Evolutionary conservation across 106 monocot genomes (phyloP), one percentile per base, ranked within the genome.

Genomic region (Triglochin maritima): DNA sequence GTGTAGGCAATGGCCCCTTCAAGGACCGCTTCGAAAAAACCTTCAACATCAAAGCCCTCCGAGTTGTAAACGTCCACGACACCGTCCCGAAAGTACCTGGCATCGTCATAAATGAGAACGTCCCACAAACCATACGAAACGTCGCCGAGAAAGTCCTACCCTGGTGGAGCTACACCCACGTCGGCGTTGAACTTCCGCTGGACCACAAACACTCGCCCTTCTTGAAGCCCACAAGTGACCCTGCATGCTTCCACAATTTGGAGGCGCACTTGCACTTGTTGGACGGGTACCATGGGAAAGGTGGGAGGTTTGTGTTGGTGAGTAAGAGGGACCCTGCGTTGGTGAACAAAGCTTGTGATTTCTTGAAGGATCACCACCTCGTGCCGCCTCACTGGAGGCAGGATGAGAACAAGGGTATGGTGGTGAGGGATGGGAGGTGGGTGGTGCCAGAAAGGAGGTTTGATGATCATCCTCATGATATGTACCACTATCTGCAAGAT

Each of bases 41-140:
- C 7, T 53, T 75, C 11, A 81, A 84, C 3, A 44, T 94, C 44
- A 94, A 87, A 76, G 80, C 80, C 13, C 70, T 94, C 46, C 49
- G 89, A 13, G 83, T 87, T 59, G 82, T 90, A 46, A 90, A 90
- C 71, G 87, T 90, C 47, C 94, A 94, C 64, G 94, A 90, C 77
- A 60, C 64, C 7, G 90, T 94, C 63, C 89, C 90, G 2, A 87
- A 81, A 68, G 77, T 94, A 62, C 89, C 87, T 2, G 94, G 89
- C 6, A 57, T 94, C n/a, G 46, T 94, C 9, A 17, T 90, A 60
- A 90, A 90, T 70, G 89, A 90, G 75, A 4, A 60, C 6, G 56
- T 76, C 43, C 82, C 78, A 44, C 62, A 53, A 76, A 6, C 71
- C 3, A 9, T 86, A 62, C 62, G 49, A 56, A 69, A 46, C 55